phyloP scores from a whole-genome alignment of 805 yeast species.

The Diddensiella caesifluorescens region DNA sequence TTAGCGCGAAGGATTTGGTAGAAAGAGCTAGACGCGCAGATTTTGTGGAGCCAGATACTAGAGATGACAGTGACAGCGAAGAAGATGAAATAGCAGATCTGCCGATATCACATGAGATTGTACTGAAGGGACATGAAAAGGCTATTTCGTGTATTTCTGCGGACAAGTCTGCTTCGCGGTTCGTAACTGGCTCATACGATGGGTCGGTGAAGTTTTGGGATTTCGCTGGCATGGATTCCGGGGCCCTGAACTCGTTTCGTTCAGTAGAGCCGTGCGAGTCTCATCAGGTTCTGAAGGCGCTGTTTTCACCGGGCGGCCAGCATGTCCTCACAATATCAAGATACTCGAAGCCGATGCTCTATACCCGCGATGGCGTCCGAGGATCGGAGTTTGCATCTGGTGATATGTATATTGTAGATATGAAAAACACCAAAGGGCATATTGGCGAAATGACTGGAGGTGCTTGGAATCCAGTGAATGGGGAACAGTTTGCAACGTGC shows the following conservation, averaged over 20 bases:
- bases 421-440: slow-evolving; percentile 35
- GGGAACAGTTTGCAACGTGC: slow-evolving; percentile 26
- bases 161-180: slow-evolving; percentile 27
- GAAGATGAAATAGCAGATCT: slow-evolving; percentile 30
- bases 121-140: slow-evolving; percentile 22
- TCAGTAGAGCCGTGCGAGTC: slow-evolving; percentile 27
- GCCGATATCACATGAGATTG: slow-evolving; percentile 36
- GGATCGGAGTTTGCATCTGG: slow-evolving; percentile 27
- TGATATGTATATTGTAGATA: slow-evolving; percentile 34
- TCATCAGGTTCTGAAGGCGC: slow-evolving; percentile 21
- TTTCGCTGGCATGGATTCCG: slow-evolving; percentile 32
- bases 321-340: slow-evolving; percentile 25
- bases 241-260: slow-evolving; percentile 22
- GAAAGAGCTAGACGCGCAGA: neutral
- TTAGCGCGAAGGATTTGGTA: neutral
- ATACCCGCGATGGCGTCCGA: slow-evolving; percentile 26
- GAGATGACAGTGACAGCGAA: slow-evolving; percentile 24
- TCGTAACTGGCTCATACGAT: slow-evolving; percentile 30
- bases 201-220: slow-evolving; percentile 30
- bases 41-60: neutral
- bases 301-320: slow-evolving; percentile 21
- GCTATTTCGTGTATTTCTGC: slow-evolving; percentile 25
- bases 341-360: slow-evolving; percentile 24
- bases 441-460: slow-evolving; percentile 29
- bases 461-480: slow-evolving; percentile 27